Conservation (phyloP, 352 stramenopile species). For the Phytophthora hybrid region DNA sequence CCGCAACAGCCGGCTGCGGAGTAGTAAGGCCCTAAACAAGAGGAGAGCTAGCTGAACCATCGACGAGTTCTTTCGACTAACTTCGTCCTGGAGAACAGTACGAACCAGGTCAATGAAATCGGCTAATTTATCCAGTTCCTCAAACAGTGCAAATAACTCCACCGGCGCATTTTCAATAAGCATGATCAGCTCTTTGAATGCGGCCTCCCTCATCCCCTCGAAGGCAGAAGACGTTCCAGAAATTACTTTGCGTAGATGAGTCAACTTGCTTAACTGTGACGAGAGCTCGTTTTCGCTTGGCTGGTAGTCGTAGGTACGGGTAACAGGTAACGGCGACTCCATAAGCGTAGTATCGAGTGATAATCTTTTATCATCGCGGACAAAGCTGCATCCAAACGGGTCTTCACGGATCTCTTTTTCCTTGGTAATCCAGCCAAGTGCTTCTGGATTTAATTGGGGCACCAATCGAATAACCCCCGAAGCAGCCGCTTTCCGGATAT, state of each 20-base stretch:
- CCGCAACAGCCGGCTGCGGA: constrained; percentile 49
- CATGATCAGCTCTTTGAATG: constrained; percentile 44
- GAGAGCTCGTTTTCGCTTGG: constrained; percentile 44
- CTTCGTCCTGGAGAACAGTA: constrained; percentile 16
- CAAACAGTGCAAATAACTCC: constrained; percentile 44
- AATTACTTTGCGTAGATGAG: constrained; percentile 43
- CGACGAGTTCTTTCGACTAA: constrained; percentile 13
- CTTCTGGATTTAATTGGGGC: constrained; percentile 27
- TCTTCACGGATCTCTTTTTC: constrained; percentile 42
- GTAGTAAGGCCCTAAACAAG: constrained; percentile 54
- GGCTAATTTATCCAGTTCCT: constrained; percentile 53
- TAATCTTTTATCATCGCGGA: constrained; percentile 12
- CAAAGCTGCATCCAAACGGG: constrained; percentile 32
- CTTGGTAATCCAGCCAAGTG: constrained; percentile 25
- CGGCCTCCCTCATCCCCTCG: constrained; percentile 38
- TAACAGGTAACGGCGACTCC: constrained; percentile 39
- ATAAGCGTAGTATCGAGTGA: constrained; percentile 37
- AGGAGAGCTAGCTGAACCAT: constrained; percentile 39
- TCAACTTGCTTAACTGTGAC: constrained; percentile 41
- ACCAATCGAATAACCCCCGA: constrained; percentile 50
- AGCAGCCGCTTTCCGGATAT: constrained; percentile 57
- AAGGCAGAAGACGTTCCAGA: constrained; percentile 30
- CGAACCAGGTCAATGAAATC: constrained; percentile 30
- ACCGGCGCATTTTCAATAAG: constrained; percentile 33
- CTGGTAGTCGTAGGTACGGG: constrained; percentile 21